Evolutionary conservation across 2,329 filamentous ascomycete species (phyloP), one percentile per base, ranked within the genome.

Genomic region (Penicillium sp.): DNA sequence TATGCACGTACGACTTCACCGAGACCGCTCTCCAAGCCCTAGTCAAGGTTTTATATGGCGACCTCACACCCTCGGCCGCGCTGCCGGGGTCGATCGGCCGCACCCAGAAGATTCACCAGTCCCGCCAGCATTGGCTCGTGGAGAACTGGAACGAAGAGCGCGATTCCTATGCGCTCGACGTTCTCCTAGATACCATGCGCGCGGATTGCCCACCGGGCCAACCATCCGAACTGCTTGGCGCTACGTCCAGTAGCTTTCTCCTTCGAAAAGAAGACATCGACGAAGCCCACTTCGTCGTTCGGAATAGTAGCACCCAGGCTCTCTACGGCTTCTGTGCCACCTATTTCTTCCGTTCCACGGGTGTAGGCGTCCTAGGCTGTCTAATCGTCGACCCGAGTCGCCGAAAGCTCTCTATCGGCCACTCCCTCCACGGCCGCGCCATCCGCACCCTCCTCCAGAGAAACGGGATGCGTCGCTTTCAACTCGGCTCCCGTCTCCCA

Each of bases 1-100:
- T 97, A 39, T 97, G 93, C 77, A 96, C 92, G 0, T 97, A 95
- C 71, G 92, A 97, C 75, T 97, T 96, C 67, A 97, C 93, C 0
- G 93, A 97, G 65, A 93, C 89, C 7, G 92, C 93, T 16, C 84
- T 97, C 76, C 87, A 88, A 56, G 90, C 92, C 1, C 77, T 96
- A 4, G 90, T 95, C 16, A 87, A 90, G 54, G 88, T 90, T 0
- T 76, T 97, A 0, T 93, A 93, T 63, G 92, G 92, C 9, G 90
- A 95, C 56, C 71, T 86, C 24, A 75, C 75, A 1, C 80, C 84
- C 0, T 78, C 77, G 6, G 84, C 84, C 13, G 75, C 77, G 8
- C 67, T 86, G 9, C 84, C 84, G 0, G 84, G 92, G 1, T 93
- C 90, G 0, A 83, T 96, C 60, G 86, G 89, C 53, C 93, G 93